Evolutionary conservation across 768 basidiomycete genomes (phyloP).

Genomic region (Macrolepiota albuminosa): DNA sequence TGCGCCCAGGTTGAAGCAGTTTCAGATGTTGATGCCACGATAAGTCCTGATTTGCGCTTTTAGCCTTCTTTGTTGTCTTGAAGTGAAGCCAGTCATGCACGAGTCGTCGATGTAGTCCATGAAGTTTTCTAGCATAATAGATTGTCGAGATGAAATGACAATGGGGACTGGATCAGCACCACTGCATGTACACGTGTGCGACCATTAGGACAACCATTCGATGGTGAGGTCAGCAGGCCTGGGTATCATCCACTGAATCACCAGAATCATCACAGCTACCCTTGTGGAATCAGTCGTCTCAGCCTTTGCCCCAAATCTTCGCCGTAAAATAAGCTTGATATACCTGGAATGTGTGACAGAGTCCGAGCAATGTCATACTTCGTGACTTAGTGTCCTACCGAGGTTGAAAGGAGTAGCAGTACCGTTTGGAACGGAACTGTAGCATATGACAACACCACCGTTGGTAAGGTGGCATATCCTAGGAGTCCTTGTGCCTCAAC

Average conservation of each 20-base stretch:
- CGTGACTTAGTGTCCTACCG: constrained; percentile 43
- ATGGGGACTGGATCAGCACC: constrained; percentile 34
- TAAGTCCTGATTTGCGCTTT: constrained; percentile 29
- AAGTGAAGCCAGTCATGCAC: constrained; percentile 41
- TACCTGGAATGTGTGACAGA: constrained; percentile 45
- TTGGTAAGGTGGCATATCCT: constrained; percentile 48
- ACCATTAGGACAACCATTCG: constrained; percentile 31
- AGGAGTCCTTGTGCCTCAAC: constrained; percentile 32
- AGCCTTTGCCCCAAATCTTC: neutral
- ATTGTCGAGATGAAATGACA: neutral
- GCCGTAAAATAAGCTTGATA: neutral
- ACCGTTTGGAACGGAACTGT: neutral
- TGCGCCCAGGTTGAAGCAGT: neutral
- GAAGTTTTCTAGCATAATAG: constrained; percentile 26
- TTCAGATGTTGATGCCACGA: constrained; percentile 16
- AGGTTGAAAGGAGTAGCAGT: constrained; percentile 31
- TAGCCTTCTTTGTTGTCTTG: constrained; percentile 37
- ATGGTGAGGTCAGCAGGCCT: constrained; percentile 29
- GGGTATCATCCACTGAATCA: constrained; percentile 39
- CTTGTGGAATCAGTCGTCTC: constrained; percentile 3
- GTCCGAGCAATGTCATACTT: constrained; percentile 48
- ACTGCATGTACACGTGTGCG: constrained; percentile 26
- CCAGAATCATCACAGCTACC: constrained; percentile 30
- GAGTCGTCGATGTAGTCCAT: constrained; percentile 46
- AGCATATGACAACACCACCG: constrained; percentile 42